Evolutionary conservation across 2,329 filamentous ascomycete species (phyloP).

Genomic region (Fusarium lateritium): DNA sequence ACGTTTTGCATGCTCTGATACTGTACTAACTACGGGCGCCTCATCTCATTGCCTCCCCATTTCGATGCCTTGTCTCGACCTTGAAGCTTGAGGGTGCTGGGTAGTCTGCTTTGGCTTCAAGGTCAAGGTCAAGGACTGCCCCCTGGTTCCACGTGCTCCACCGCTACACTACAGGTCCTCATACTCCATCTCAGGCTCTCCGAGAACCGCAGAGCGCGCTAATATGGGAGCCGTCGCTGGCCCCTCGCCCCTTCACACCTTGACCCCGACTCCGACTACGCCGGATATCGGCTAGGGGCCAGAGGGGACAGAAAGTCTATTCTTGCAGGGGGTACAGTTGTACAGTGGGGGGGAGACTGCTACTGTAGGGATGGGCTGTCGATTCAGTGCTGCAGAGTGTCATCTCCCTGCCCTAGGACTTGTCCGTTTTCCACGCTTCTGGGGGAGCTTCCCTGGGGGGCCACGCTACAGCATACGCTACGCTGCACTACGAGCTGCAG

Average conservation of each 20-base stretch:
- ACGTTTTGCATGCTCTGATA: slow-evolving; percentile 36
- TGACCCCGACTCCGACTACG: slow-evolving; percentile 29
- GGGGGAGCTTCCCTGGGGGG: slow-evolving; percentile 23
- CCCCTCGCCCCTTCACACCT: slow-evolving; percentile 9
- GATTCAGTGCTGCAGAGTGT: slow-evolving; percentile 34
- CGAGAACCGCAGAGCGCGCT: slow-evolving; percentile 25
- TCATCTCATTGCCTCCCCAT: slow-evolving; percentile 26
- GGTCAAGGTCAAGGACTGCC: slow-evolving; percentile 1
- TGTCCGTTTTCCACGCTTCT: slow-evolving; percentile 29
- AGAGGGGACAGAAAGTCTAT: slow-evolving; percentile 45
- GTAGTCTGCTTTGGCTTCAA: slow-evolving; percentile 20
- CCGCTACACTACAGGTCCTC: slow-evolving; percentile 16
- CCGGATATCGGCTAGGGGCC: slow-evolving; percentile 47
- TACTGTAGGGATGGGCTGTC: slow-evolving; percentile 20
- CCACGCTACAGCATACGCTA: slow-evolving; percentile 9
- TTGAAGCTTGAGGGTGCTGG: not conserved
- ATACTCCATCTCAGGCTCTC: slow-evolving; percentile 6
- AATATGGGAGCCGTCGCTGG: slow-evolving; percentile 24
- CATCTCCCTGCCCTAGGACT: slow-evolving; percentile 31
- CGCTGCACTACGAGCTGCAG: slow-evolving; percentile 8
- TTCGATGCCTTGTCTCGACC: not conserved
- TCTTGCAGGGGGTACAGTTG: slow-evolving; percentile 30
- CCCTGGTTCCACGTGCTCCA: slow-evolving; percentile 43
- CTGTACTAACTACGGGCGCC: slow-evolving; percentile 26
- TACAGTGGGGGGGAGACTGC: slow-evolving; percentile 10